Percentiles rank a stretch among this genome's conserved stretches.
Conservation (phyloP, 2,329 filamentous ascomycete genomes). For the Arthroderma sp. region DNA sequence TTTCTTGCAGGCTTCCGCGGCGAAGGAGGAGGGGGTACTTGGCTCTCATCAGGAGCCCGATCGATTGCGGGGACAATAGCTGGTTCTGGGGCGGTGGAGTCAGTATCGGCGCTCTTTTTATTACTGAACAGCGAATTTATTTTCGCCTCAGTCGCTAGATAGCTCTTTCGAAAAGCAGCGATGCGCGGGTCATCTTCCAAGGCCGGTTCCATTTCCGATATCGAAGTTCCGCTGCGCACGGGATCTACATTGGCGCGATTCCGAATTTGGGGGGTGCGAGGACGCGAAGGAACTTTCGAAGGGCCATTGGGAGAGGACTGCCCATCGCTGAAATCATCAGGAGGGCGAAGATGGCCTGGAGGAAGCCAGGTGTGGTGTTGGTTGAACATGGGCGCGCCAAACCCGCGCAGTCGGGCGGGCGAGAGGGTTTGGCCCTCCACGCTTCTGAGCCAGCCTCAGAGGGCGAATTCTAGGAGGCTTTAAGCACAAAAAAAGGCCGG, state of each 20-base stretch:
- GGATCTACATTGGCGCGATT: conserved; percentile 33
- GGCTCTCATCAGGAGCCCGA: conserved; percentile 27
- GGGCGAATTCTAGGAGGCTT: conserved; percentile 16
- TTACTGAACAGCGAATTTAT: conserved; percentile 61
- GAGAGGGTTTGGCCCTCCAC: conserved; percentile 33
- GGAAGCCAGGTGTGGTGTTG: conserved; percentile 57
- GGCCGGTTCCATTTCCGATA: conserved; percentile 39
- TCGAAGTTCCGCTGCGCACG: conserved; percentile 34
- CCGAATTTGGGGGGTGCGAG: conserved; percentile 32
- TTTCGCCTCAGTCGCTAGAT: conserved; percentile 61
- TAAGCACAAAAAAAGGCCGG: conserved; percentile 17
- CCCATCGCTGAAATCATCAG: conserved; percentile 43
- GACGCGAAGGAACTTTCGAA: conserved; percentile 29
- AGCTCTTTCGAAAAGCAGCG: conserved; percentile 63
- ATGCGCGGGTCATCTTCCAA: conserved; percentile 55
- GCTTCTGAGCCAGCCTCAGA: conserved; percentile 24
- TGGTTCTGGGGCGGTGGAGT: conserved; percentile 34
- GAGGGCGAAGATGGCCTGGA: conserved; percentile 44
- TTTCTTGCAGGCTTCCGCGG: conserved; percentile 52
- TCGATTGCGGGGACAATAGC: conserved; percentile 33
- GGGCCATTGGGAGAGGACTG: conserved; percentile 30
- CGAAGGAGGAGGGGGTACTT: conserved; percentile 23
- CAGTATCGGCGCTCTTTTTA: conserved; percentile 30
- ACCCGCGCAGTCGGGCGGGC: conserved; percentile 33
- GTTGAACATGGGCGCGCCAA: conserved; percentile 45